A percentile compares a stretch with the other conserved stretches of the same genome.
Conservation (phyloP, 441 rosid species). For the Aleurites moluccanus region DNA sequence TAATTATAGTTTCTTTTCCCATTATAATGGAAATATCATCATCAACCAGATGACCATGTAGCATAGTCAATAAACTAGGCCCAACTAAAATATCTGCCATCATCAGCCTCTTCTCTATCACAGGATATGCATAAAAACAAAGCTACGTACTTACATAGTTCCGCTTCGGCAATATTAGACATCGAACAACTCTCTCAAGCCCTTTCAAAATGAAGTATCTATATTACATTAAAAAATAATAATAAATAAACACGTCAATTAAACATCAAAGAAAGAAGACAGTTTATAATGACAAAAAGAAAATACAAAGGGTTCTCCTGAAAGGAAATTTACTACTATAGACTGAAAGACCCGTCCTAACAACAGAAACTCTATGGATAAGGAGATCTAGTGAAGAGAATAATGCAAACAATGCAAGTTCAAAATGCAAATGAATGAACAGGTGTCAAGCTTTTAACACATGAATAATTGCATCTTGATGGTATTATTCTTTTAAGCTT, state of each 20-base stretch:
- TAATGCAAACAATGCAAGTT: neutral
- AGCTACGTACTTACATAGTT: conserved; percentile 72
- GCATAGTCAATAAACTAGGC: neutral
- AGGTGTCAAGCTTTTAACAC: neutral
- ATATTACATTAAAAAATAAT: conserved; percentile 28
- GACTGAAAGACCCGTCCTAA: neutral
- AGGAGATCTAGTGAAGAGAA: neutral
- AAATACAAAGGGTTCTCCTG: neutral
- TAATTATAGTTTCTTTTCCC: neutral
- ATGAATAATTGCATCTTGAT: neutral
- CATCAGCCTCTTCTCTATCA: neutral
- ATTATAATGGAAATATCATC: neutral
- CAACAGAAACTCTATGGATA: conserved; percentile 9
- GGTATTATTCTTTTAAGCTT: neutral
- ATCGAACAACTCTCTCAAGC: conserved; percentile 89
- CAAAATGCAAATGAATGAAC: neutral
- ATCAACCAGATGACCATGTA: neutral
- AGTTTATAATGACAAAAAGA: conserved; percentile 1
- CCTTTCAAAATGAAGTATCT: conserved; percentile 93
- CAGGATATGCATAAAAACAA: neutral
- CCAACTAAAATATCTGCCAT: neutral
- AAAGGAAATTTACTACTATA: conserved; percentile 4
- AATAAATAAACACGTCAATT: neutral
- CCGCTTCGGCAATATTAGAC: conserved; percentile 78
- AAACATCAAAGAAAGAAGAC: neutral